Percentiles rank a stretch among this genome's conserved stretches.
Evolutionary conservation across 2,329 filamentous ascomycete genomes (phyloP).

Genomic region (Magnaporthales sp.): DNA sequence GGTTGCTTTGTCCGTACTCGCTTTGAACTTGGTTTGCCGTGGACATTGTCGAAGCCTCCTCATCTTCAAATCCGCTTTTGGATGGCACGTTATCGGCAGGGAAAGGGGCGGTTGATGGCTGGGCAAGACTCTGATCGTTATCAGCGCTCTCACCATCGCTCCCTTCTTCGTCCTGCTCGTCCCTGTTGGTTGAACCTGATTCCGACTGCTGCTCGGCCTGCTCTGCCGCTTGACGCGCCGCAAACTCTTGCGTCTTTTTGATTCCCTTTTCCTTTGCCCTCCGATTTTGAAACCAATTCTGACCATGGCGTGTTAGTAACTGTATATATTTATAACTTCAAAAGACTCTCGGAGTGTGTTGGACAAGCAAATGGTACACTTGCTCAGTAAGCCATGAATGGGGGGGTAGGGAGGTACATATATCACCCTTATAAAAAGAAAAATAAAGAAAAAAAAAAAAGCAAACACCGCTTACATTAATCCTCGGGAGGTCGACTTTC

Average conservation of each 20-base stretch:
- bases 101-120: constrained; percentile 27
- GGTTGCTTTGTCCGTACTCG: too few relatives aligned
- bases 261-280: constrained; percentile 58
- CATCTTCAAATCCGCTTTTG: constrained; percentile 2
- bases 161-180: constrained; percentile 18
- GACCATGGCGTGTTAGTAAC: constrained; percentile 18
- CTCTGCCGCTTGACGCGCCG: constrained; percentile 32
- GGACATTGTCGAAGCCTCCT: constrained; percentile 6
- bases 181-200: constrained; percentile 23
- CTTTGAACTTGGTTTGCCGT: background rate
- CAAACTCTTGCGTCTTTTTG: constrained; percentile 43
- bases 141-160: constrained; percentile 18
- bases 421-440: constrained; percentile 9
- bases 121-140: constrained; percentile 4
- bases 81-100: constrained; percentile 12
- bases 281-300: constrained; percentile 65
- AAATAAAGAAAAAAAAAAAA: background rate
- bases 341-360: too few relatives aligned
- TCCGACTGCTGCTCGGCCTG: constrained; percentile 13
- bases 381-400: background rate
- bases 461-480: constrained; percentile 40
- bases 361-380: too few relatives aligned
- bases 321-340: too few relatives aligned
- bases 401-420: background rate
- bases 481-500: constrained; percentile 53